Base-by-base conservation (phyloP, 2,329 filamentous ascomycete genomes). In the Colletotrichum sp. region DNA sequence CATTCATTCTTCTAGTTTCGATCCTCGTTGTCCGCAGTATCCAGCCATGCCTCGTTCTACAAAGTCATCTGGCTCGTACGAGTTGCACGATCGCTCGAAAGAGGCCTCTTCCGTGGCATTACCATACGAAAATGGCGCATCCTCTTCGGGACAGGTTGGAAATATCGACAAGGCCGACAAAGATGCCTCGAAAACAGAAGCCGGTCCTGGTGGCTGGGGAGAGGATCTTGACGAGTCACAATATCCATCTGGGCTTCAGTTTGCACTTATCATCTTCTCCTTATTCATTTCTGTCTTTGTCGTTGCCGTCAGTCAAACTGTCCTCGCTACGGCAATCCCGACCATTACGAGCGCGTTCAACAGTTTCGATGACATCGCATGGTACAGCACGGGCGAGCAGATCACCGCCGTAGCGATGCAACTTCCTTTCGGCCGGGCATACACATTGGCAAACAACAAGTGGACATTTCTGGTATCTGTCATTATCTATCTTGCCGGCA, bases 351-450 rank as follows among this genome's bases (percentile, higher is more conserved):
- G 80, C 71, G 79, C 83, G 28, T 82, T 86, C 75, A 80, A 85
- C 15, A 81, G 85, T 43, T 80, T 87, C 4, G 80, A 82, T 26
- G 86, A 88, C 68, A 83, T 89, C 21, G 85, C 84, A 38, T 88
- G 78, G 79, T 82, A 83, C 72, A 80, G 77, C 34, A 77, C 78
- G 28, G 78, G 80, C 21, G 82, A 81, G 26, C 72, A 78, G 38
- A 76, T 82, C 56, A 80, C 79, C 8, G 72, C 76, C 6, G 79
- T 78, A 13, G 80, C 79, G 8, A 77, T 78, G 28, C 79, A 82
- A 24, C 79, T 78, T 6, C 78, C 79, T 18, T 81, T 77, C 26
- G 82, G 82, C 7, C 78, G 78, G 1, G 77, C 83, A 3, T 83
- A 81, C 60, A 80, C 78, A 30, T 76, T 82, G 18, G 83, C 81